phyloP scores from a whole-genome alignment of 306 rosid genomes.

The Herpetospermum pedunculosum region DNA sequence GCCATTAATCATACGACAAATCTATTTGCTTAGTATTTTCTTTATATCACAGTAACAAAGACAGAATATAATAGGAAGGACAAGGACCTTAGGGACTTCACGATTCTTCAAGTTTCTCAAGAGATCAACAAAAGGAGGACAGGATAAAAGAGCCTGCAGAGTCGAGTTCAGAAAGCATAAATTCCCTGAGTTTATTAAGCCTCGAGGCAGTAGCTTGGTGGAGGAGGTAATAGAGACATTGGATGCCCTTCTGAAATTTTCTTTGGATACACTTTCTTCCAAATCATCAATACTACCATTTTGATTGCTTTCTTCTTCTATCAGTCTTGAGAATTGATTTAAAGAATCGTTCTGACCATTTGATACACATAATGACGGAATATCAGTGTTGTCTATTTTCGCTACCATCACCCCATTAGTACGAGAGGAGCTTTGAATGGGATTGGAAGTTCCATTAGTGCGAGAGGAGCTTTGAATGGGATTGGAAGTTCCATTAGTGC shows the following conservation, averaged over 20 bases:
- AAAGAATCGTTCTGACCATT: conserved; percentile 22
- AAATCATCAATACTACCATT: conserved; percentile 24
- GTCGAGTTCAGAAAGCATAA: conserved; percentile 86
- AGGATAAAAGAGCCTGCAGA: conserved; percentile 81
- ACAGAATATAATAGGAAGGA: neutral
- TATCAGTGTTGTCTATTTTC: neutral
- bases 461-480: too few relatives aligned
- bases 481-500: conserved; percentile 39
- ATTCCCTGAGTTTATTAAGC: conserved; percentile 77
- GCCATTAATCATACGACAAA: neutral
- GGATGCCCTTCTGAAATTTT: conserved; percentile 26
- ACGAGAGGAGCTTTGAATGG: conserved; percentile 4
- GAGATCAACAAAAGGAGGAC: conserved; percentile 76
- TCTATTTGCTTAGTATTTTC: neutral
- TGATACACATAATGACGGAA: conserved; percentile 10
- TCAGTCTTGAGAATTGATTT: conserved; percentile 39
- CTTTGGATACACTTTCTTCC: conserved; percentile 15
- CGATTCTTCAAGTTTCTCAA: conserved; percentile 52
- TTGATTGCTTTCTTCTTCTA: conserved; percentile 18
- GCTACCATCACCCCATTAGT: conserved; percentile 23
- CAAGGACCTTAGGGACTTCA: conserved; percentile 53
- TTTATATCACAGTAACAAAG: neutral
- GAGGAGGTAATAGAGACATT: conserved; percentile 26
- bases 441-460: conserved; percentile 36
- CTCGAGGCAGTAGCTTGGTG: conserved; percentile 51